Conservation (phyloP, 306 rosid species). For the Prunus persica region DNA sequence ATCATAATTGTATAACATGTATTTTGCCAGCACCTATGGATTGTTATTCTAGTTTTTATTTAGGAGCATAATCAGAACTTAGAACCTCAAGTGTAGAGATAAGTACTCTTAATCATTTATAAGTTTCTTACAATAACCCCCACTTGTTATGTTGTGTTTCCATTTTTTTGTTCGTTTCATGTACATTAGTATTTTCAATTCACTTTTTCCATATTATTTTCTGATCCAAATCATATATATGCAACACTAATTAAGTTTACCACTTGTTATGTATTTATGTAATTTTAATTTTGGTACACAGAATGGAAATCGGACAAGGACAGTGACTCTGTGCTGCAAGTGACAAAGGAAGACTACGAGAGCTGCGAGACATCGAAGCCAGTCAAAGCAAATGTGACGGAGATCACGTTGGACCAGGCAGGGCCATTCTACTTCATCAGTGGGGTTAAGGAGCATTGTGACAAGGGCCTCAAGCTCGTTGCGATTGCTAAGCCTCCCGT, state of each 20-base stretch:
- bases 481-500: neutral
- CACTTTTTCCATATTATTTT: too few relatives aligned
- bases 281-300: neutral
- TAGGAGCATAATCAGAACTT: accelerated
- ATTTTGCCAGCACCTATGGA: too few relatives aligned
- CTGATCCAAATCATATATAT: neutral
- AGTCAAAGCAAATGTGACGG: neutral
- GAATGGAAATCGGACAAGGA: neutral
- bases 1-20: too few relatives aligned
- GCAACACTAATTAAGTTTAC: neutral
- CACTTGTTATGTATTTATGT: neutral
- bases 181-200: too few relatives aligned
- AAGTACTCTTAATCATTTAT: too few relatives aligned
- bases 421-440: constrained; percentile 72
- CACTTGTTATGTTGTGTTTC: too few relatives aligned
- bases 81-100: too few relatives aligned
- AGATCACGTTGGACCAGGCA: constrained; percentile 28
- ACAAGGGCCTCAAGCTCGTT: constrained; percentile 60
- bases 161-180: too few relatives aligned
- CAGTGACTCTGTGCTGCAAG: constrained; percentile 4
- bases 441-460: constrained; percentile 58
- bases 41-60: too few relatives aligned
- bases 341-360: constrained; percentile 4
- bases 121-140: too few relatives aligned
- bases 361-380: constrained; percentile 1